Evolutionary conservation across 2,329 filamentous ascomycete genomes (phyloP).

Genomic region (Verticillium klebahnii): DNA sequence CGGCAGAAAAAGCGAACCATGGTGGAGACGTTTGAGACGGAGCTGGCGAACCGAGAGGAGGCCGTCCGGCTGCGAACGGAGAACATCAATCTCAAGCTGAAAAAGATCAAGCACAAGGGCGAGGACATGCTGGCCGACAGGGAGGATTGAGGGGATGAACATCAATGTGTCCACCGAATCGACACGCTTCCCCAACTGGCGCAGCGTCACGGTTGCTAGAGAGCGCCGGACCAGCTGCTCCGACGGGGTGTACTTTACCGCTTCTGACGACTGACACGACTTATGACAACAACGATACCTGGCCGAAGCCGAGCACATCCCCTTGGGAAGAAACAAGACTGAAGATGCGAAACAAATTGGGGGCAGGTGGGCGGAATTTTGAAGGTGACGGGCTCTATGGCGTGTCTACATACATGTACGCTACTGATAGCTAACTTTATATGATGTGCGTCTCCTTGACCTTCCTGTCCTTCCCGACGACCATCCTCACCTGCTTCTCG

Average conservation of each 20-base stretch:
- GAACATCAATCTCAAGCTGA: constrained; percentile 50
- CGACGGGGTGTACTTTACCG: not conserved
- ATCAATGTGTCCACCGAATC: too few relatives aligned
- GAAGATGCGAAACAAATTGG: too few relatives aligned
- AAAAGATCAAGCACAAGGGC: constrained; percentile 52
- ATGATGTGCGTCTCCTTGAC: constrained; percentile 53
- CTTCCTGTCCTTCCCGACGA: constrained; percentile 56
- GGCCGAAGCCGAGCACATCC: not conserved
- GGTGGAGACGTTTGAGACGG: constrained; percentile 47
- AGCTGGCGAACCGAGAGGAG: constrained; percentile 51
- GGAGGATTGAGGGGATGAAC: constrained; percentile 17
- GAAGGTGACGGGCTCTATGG: too few relatives aligned
- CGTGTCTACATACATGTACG: not conserved
- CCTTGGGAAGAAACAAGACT: not conserved
- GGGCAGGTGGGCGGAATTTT: too few relatives aligned
- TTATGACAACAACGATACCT: not conserved
- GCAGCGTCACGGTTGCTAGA: too few relatives aligned
- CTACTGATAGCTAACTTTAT: constrained; percentile 12
- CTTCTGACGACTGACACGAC: not conserved
- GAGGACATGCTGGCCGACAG: constrained; percentile 49
- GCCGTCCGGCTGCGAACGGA: constrained; percentile 47
- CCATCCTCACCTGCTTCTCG: constrained; percentile 55
- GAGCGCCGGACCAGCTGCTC: not conserved
- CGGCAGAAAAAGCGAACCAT: constrained; percentile 45
- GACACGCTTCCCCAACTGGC: not conserved